Base-by-base conservation (phyloP, 768 basidiomycete genomes). In the Suillus clintonianus region DNA sequence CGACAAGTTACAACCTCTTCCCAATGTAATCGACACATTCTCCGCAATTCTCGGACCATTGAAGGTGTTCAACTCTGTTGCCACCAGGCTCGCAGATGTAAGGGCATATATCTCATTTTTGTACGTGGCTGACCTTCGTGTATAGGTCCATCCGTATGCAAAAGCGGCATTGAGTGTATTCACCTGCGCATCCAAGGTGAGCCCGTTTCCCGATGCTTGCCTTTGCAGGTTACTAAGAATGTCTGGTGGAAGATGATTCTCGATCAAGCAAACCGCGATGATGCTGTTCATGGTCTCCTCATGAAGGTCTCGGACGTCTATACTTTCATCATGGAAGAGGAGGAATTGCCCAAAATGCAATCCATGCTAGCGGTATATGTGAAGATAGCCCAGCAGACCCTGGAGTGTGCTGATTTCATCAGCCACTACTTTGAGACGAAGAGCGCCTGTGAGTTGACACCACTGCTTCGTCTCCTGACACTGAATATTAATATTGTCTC, bases 351-450 rank as follows among this genome's bases (percentile, higher is more conserved):
- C 15, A 54, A 43, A 19, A 30, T 64, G 15, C 4, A 11, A 5
- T 34, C 62, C 2, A 47, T 47, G 53, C 43, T 59, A 37, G 48
- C 17, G 10, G 30, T 39, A 27, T 48, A 51, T 5, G 24, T 13
- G 9, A 27, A 50, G 10, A 27, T 64, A 15, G 47, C 64, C 0
- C 59, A 64, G 17, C 68, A 72, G 57, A 70, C 68, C 0, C 62
- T 64, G 17, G 74, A 73, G 47, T 73, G 71, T 37, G 70, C 67
- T 0, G 69, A 72, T 61, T 75, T 75, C 34, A 72, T 74, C 39
- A 58, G 54, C 13, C 69, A 69, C 32, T 75, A 75, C 60, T 66
- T 70, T 17, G 68, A 62, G 48, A 70, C 62, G 11, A 71, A 69
- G 53, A 70, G 62, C 24, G 67, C 68, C 42, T 55, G 72, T 74